phyloP scores from a whole-genome alignment of 257 asterid species.

The Nicotiana tomentosiformis region DNA sequence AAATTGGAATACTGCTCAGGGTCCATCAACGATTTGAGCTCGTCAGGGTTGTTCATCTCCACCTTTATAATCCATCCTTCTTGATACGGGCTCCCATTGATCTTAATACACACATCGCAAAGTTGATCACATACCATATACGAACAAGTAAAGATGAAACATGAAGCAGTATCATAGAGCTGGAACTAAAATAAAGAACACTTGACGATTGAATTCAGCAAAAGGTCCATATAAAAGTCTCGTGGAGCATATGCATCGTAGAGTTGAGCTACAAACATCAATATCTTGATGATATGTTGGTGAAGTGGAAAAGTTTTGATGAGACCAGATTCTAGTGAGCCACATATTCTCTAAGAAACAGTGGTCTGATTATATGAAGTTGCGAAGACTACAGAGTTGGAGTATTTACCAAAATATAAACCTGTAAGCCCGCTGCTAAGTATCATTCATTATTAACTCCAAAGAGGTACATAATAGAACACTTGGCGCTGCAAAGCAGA shows the following conservation, averaged over 20 bases:
- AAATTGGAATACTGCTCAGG: slow-evolving; percentile 57
- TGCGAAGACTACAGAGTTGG: neutral
- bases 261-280: neutral
- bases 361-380: neutral
- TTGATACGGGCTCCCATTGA: slow-evolving; percentile 74
- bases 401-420: neutral
- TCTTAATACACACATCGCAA: slow-evolving; percentile 22
- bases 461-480: neutral
- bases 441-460: neutral
- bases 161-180: neutral
- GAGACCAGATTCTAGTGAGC: neutral
- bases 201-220: neutral
- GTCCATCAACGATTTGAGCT: slow-evolving; percentile 54
- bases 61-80: slow-evolving; percentile 98
- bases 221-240: neutral
- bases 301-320: neutral
- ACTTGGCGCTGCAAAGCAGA: neutral
- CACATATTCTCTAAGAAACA: neutral
- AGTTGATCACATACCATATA: neutral
- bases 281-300: neutral
- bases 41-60: slow-evolving; percentile 48
- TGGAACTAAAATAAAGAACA: neutral
- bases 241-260: neutral
- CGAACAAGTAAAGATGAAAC: neutral
- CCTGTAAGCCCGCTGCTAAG: neutral